Evolutionary conservation across 805 yeast genomes (phyloP).

Genomic region (Candida gorgasii): DNA sequence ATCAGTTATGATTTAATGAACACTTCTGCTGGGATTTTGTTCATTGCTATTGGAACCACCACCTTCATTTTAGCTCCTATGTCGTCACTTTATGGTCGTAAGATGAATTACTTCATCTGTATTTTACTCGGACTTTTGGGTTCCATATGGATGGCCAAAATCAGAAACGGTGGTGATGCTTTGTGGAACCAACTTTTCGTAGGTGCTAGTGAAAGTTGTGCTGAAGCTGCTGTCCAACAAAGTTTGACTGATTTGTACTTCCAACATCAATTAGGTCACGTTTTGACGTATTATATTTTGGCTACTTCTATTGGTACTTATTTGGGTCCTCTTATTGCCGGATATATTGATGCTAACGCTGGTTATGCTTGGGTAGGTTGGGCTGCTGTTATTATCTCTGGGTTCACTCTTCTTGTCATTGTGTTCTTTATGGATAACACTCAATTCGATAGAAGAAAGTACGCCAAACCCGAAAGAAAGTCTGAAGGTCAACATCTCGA

Average conservation of each 20-base stretch:
- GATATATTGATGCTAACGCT: constrained; percentile 50
- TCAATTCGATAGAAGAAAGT: constrained; percentile 39
- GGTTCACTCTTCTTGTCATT: constrained; percentile 41
- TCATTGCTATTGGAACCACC: constrained; percentile 45
- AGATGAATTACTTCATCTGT: constrained; percentile 43
- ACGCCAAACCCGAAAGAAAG: constrained; percentile 11
- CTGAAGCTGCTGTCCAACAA: constrained; percentile 46
- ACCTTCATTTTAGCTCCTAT: constrained; percentile 48
- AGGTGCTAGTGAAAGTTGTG: constrained; percentile 41
- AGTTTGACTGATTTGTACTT: constrained; percentile 38
- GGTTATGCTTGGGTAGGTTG: constrained; percentile 59
- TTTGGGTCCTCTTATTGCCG: constrained; percentile 61
- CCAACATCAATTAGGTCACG: constrained; percentile 49
- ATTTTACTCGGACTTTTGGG: constrained; percentile 41
- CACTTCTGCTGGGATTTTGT: constrained; percentile 51
- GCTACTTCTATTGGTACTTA: constrained; percentile 56
- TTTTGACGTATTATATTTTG: constrained; percentile 52
- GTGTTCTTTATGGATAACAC: constrained; percentile 58
- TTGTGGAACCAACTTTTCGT: constrained; percentile 50
- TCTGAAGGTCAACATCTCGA: not conserved
- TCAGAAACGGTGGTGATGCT: constrained; percentile 36
- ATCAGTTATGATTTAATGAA: constrained; percentile 49
- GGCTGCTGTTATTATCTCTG: constrained; percentile 46
- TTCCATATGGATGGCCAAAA: constrained; percentile 45
- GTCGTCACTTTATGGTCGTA: constrained; percentile 46